Conservation (phyloP, 164 flowering plant species). For the Vitis amurensis region DNA sequence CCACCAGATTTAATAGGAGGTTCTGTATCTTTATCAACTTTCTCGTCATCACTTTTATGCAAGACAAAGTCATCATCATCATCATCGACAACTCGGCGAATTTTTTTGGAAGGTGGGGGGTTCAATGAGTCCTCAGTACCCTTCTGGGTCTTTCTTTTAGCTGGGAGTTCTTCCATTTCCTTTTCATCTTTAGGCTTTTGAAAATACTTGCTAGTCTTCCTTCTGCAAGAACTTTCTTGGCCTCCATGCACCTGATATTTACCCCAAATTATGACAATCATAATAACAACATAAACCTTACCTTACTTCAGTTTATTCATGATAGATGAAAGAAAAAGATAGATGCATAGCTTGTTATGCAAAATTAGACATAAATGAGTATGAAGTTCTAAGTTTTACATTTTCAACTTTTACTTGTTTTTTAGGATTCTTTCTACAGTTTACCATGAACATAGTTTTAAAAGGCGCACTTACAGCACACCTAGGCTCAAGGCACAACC, state of each 20-base stretch:
- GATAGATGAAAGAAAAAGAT: not conserved
- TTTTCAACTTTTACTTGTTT: not conserved
- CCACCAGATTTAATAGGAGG: constrained; percentile 30
- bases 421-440: too few relatives aligned
- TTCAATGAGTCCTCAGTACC: constrained; percentile 32
- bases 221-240: constrained; percentile 66
- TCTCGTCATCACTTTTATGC: constrained; percentile 17
- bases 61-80: constrained; percentile 35
- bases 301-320: not conserved
- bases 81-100: constrained; percentile 43
- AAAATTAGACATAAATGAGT: not conserved
- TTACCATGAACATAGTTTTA: too few relatives aligned
- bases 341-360: not conserved
- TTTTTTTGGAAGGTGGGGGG: constrained; percentile 50
- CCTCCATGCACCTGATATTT: constrained; percentile 37
- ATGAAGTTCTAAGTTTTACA: not conserved
- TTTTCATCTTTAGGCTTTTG: constrained; percentile 49
- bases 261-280: not conserved
- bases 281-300: not conserved
- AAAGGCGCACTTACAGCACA: too few relatives aligned
- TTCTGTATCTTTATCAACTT: constrained; percentile 29
- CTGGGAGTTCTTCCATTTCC: constrained; percentile 41
- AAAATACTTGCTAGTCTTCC: constrained; percentile 89
- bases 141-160: constrained; percentile 49
- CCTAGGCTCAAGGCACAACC: too few relatives aligned